These are phyloP conservation scores for Exophiala calicioides DNA, from an alignment of 2,329 filamentous ascomycete genomes.

Conservation along the genomic window DNA sequence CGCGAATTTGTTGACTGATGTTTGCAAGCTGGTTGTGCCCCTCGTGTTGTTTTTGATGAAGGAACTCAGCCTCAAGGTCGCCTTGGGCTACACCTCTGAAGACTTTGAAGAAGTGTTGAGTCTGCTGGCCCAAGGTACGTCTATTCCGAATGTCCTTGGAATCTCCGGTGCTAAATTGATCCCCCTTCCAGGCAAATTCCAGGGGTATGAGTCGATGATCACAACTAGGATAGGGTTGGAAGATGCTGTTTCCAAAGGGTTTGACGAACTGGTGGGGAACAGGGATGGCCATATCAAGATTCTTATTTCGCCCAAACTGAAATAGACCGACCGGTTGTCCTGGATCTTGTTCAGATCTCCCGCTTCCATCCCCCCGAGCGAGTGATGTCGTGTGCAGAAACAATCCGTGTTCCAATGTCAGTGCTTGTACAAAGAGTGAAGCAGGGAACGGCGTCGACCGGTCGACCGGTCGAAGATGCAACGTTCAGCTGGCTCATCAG, in stretches of 20 bases:
- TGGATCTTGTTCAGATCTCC: too few species aligned
- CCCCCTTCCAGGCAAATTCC: conserved; percentile 33
- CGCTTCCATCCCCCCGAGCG: too few species aligned
- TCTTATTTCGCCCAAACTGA: conserved; percentile 47
- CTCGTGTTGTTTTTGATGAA: conserved; percentile 2
- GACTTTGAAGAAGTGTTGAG: conserved; percentile 38
- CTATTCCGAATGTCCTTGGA: background rate
- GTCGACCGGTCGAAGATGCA: too few species aligned
- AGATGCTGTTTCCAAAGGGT: conserved; percentile 58
- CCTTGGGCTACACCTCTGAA: conserved; percentile 35
- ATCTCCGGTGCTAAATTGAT: too few species aligned
- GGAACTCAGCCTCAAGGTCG: conserved; percentile 28
- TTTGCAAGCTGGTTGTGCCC: conserved; percentile 31
- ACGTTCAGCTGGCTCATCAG: too few species aligned
- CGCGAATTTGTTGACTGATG: background rate
- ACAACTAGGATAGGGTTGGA: conserved; percentile 58
- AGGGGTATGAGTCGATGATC: conserved; percentile 53
- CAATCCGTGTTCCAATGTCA: too few species aligned
- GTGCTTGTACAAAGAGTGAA: too few species aligned
- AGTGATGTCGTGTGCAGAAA: too few species aligned
- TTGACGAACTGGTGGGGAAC: conserved; percentile 57
- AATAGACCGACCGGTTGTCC: too few species aligned
- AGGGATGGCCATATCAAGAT: conserved; percentile 65
- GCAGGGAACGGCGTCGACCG: too few species aligned
- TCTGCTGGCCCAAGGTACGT: conserved; percentile 34